Conservation (phyloP, 164 flowering plant genomes). For the Akebia trifoliata region DNA sequence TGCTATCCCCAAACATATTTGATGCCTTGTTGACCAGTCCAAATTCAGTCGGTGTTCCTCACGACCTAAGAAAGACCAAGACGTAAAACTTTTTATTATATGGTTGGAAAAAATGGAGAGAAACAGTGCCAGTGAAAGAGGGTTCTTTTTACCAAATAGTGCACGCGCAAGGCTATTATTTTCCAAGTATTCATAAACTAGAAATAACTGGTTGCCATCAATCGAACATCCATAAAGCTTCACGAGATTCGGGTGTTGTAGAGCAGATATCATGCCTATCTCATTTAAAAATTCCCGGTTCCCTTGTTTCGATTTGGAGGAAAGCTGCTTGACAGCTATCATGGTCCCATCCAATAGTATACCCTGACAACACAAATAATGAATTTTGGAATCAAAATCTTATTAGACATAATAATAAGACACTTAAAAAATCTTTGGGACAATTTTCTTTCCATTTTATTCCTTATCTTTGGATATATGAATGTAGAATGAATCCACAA, state of each 20-base stretch:
- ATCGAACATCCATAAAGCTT: constrained; percentile 69
- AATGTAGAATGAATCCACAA: too few relatives aligned
- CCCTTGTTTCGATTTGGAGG: constrained; percentile 75
- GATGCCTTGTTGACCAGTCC: constrained; percentile 59
- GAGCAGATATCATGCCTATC: constrained; percentile 75
- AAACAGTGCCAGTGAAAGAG: too few relatives aligned
- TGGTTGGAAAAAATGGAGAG: too few relatives aligned
- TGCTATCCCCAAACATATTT: constrained; percentile 59
- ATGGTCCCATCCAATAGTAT: constrained; percentile 42
- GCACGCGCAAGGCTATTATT: constrained; percentile 70
- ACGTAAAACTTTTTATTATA: too few relatives aligned
- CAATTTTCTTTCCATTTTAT: too few relatives aligned
- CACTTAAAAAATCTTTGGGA: too few relatives aligned
- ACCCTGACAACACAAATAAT: constrained; percentile 33
- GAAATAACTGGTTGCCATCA: constrained; percentile 63
- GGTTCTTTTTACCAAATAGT: too few relatives aligned
- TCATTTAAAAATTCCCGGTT: constrained; percentile 78
- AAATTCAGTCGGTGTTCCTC: constrained; percentile 31
- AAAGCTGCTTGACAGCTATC: constrained; percentile 76
- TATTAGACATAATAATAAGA: neutral
- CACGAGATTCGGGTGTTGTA: constrained; percentile 66
- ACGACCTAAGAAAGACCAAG: constrained; percentile 19
- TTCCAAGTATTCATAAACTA: constrained; percentile 71
- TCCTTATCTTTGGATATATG: too few relatives aligned
- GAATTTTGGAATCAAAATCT: neutral